Evolutionary conservation across 345 rosid genomes (phyloP).

Genomic region (Syzygium aromaticum): DNA sequence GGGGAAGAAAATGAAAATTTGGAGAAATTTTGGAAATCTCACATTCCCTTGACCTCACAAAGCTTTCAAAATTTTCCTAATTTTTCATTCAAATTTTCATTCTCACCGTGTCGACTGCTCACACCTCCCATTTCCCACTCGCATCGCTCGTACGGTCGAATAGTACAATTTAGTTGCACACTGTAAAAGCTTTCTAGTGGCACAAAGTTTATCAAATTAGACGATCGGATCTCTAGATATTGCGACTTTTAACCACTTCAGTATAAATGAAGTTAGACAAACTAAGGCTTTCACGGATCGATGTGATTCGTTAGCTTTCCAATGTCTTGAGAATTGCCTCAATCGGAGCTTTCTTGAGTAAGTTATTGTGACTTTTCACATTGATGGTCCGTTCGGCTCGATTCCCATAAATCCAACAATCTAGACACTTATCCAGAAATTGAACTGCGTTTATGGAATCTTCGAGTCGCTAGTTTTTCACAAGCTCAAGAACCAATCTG

Average conservation of each 20-base stretch:
- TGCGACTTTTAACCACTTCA: not conserved
- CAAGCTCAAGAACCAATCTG: not conserved
- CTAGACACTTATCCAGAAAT: accelerated
- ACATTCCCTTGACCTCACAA: not conserved
- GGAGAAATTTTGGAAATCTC: not conserved
- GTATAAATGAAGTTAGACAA: not conserved
- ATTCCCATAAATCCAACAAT: not conserved
- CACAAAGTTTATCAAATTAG: not conserved
- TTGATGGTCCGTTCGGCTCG: accelerated
- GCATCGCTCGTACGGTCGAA: not conserved
- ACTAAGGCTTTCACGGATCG: accelerated
- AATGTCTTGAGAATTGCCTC: accelerated
- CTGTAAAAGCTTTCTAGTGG: not conserved
- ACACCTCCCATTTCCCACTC: not conserved
- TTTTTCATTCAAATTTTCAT: not conserved
- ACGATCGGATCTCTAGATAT: not conserved
- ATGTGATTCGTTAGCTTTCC: not conserved
- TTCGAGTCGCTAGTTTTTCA: not conserved
- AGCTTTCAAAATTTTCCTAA: not conserved
- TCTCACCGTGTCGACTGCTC: not conserved
- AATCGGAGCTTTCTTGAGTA: accelerated
- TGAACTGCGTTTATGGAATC: not conserved
- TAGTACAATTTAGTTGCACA: not conserved
- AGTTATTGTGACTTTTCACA: not conserved
- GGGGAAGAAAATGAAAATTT: not conserved